A percentile compares a stretch with the other conserved stretches of the same genome.
phyloP scores from a whole-genome alignment of 371 early-diverging fungal genomes.

The Mortierella sp. region DNA sequence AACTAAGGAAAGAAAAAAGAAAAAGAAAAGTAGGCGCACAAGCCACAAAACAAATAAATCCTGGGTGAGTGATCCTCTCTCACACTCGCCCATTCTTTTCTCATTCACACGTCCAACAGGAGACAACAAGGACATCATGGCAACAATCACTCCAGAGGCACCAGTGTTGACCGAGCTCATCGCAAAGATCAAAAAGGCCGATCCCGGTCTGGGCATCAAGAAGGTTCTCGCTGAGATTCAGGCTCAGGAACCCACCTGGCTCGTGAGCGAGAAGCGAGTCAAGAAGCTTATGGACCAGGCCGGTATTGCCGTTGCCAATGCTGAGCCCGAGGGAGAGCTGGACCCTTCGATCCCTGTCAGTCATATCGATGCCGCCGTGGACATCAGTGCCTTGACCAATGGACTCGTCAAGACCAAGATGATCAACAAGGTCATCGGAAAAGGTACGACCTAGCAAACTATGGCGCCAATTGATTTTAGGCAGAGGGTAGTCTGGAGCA shows the following conservation, averaged over 20 bases:
- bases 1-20: conserved; percentile 7
- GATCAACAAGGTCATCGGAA: conserved; percentile 73
- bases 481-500: background rate
- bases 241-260: conserved; percentile 67
- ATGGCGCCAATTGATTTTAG: too few species aligned
- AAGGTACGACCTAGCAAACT: conserved; percentile 34
- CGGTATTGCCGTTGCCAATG: conserved; percentile 60
- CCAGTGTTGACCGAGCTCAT: conserved; percentile 58
- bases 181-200: conserved; percentile 62
- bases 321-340: conserved; percentile 64
- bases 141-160: conserved; percentile 55
- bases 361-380: conserved; percentile 70
- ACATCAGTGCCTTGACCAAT: conserved; percentile 59
- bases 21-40: conserved; percentile 11
- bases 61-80: background rate
- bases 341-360: conserved; percentile 75
- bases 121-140: conserved; percentile 23
- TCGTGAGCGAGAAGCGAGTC: conserved; percentile 77
- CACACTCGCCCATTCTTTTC: background rate
- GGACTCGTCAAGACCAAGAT: conserved; percentile 62
- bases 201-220: conserved; percentile 71
- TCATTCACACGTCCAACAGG: background rate
- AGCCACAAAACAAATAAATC: conserved; percentile 38
- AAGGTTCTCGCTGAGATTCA: conserved; percentile 64
- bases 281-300: conserved; percentile 72